Evolutionary conservation across 768 basidiomycete species (phyloP).

Genomic region (Kwoniella shandongensis): DNA sequence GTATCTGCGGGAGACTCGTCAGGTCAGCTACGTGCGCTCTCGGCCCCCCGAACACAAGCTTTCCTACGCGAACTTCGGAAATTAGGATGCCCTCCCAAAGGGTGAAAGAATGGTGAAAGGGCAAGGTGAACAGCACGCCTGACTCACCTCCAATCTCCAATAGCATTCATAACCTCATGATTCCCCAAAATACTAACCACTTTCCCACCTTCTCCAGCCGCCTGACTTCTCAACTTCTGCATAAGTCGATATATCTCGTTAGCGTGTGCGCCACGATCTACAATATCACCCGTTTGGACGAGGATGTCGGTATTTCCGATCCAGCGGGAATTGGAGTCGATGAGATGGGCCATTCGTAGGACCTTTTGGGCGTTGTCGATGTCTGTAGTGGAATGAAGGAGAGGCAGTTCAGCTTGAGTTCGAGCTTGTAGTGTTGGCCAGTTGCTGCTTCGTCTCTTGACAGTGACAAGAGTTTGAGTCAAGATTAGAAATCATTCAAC

Average conservation of each 20-base stretch:
- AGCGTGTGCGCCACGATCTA: conserved; percentile 64
- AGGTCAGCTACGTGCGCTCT: no score
- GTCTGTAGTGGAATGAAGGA: conserved; percentile 56
- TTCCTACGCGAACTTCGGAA: no score
- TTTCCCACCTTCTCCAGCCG: conserved; percentile 65
- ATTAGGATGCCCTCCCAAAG: no score
- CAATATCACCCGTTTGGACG: conserved; percentile 94
- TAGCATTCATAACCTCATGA: conserved; percentile 91
- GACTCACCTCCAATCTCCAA: conserved; percentile 80
- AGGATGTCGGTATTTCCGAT: conserved; percentile 77
- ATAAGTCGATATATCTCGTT: conserved; percentile 70
- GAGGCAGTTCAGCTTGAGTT: no score
- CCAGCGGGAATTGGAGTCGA: conserved; percentile 74
- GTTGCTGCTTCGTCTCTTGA: no score
- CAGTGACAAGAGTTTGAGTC: not conserved
- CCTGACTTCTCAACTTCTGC: conserved; percentile 77
- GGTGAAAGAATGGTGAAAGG: no score
- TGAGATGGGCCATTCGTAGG: conserved; percentile 74
- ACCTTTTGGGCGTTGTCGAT: conserved; percentile 74
- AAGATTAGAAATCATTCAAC: conserved; percentile 11
- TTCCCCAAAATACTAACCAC: conserved; percentile 83
- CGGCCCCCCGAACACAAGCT: no score
- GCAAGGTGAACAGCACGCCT: no score
- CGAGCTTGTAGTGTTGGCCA: no score
- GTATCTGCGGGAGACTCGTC: conserved; percentile 64